Evolutionary conservation across 2,329 filamentous ascomycete species (phyloP).

Genomic region (Penicillium polonicum): DNA sequence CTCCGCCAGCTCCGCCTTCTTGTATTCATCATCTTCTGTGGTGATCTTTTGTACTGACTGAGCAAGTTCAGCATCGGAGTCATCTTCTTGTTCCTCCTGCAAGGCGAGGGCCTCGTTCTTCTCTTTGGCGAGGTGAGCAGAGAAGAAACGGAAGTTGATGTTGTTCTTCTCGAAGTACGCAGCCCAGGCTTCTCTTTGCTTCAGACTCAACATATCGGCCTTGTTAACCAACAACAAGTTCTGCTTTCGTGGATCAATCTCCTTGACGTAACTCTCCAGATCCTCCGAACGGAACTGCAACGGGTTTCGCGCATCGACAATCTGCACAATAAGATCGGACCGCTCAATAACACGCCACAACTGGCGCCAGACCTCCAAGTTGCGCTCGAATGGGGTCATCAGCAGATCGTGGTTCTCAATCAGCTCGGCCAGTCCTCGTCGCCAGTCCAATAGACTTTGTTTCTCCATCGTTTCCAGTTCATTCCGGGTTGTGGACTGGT

Average conservation of each 20-base stretch:
- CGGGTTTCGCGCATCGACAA: conserved; percentile 94
- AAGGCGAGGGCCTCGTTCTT: conserved; percentile 70
- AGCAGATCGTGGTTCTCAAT: conserved; percentile 92
- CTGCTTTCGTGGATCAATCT: conserved; percentile 81
- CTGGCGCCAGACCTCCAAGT: conserved; percentile 96
- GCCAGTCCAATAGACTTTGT: conserved; percentile 80
- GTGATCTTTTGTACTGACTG: conserved; percentile 46
- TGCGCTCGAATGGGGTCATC: conserved; percentile 97
- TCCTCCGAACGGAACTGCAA: conserved; percentile 92
- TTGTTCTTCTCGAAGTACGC: conserved; percentile 76
- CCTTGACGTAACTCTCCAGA: conserved; percentile 89
- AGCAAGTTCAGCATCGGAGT: conserved; percentile 45
- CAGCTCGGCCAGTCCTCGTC: conserved; percentile 83
- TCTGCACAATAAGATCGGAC: conserved; percentile 93
- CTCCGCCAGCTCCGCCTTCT: conserved; percentile 28
- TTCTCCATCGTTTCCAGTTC: conserved; percentile 78
- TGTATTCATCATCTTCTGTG: conserved; percentile 30
- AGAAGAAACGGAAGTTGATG: conserved; percentile 95
- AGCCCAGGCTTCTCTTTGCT: conserved; percentile 81
- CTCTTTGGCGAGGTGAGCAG: conserved; percentile 87
- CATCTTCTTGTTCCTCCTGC: conserved; percentile 43
- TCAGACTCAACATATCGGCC: conserved; percentile 94
- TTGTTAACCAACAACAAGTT: conserved; percentile 96
- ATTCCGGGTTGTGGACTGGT: conserved; percentile 76
- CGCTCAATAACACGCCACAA: conserved; percentile 97